These are phyloP conservation scores for Globisporangium spinosum DNA, from an alignment of 352 stramenopile genomes.

Conservation along the genomic window DNA sequence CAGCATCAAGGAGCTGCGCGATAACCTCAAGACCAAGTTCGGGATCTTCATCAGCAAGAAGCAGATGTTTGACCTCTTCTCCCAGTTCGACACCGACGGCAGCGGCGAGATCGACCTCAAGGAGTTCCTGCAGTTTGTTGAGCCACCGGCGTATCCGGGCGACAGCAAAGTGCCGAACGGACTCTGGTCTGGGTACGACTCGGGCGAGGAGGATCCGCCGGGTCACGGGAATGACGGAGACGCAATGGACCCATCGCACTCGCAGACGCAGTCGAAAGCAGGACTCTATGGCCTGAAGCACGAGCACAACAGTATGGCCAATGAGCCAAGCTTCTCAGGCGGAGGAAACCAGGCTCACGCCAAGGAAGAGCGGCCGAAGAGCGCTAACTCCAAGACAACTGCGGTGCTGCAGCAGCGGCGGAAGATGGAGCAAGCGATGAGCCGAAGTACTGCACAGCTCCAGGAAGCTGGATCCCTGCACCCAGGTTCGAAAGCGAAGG, in stretches of 20 bases:
- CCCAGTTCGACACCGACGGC: conserved; percentile 53
- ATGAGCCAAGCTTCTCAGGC: conserved; percentile 7
- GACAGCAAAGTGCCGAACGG: conserved; percentile 56
- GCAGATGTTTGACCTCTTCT: conserved; percentile 69
- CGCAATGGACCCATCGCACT: background rate
- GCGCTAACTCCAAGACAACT: conserved; percentile 62
- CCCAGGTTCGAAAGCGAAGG: background rate
- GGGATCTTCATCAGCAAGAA: conserved; percentile 71
- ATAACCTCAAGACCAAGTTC: conserved; percentile 77
- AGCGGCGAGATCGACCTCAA: conserved; percentile 72
- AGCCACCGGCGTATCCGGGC: conserved; percentile 49
- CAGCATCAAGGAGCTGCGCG: conserved; percentile 60
- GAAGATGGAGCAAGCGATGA: conserved; percentile 36
- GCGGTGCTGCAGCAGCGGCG: conserved; percentile 59
- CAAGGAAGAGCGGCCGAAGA: conserved; percentile 58
- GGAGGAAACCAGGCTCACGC: conserved; percentile 7
- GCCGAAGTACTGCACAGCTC: conserved; percentile 14
- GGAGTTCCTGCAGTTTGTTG: conserved; percentile 74
- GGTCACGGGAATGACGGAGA: background rate
- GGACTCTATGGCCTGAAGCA: conserved; percentile 2
- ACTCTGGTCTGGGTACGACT: conserved; percentile 45
- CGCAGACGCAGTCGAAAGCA: conserved; percentile 1
- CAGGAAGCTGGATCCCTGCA: conserved; percentile 3
- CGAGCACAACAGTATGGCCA: conserved; percentile 10
- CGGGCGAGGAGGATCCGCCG: conserved; percentile 23